Evolutionary conservation across 192 early-diverging fungal species (phyloP), one percentile per base, ranked within the genome.

Genomic region (Gigaspora rosea): DNA sequence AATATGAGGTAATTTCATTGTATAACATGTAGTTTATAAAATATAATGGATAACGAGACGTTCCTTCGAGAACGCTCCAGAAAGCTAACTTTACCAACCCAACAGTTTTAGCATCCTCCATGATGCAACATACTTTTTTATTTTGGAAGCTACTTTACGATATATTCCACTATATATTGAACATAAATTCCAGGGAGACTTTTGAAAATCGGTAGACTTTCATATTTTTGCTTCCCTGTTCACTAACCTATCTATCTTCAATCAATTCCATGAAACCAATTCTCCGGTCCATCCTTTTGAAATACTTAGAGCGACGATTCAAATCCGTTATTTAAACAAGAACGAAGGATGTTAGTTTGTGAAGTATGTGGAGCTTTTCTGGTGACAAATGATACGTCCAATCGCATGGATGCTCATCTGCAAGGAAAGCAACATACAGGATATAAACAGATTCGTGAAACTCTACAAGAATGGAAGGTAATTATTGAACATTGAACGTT

Each of bases 341-440:
- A 93, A 41, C 91, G 92, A 76, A 83, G 88, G 22, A 88, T 94
- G 84, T 88, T 92, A 70, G 91, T 95, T 27, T 95, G 94, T 79
- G 89, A 92, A 68, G 91, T 95, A 35, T 95, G 94, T 80, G 91
- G 92, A 52, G 94, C 93, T 8, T 92, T 93, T 52, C 80, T 95
- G 69, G 94, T 95, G 51, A 89, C 91, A 58, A 92, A 93, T 77
- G 94, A 95, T 77, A 89, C 92, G 20, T 87, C 92, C n/a, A 91
- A 94, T 78, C 83, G 92, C 13, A 84, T 94, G 79, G 92, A 92
- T 74, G 92, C 93, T 46, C 94, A 95, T 81, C 85, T 91, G 50
- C 88, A 91, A 49, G 94, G 94, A 46, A 94, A 94, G 78, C 94
- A 95, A 80, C 94, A 95, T 80, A 85, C 88, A 66, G 94, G 94